These are phyloP conservation scores for Terana coerulea DNA, from an alignment of 768 basidiomycete species.

Conservation along the genomic window DNA sequence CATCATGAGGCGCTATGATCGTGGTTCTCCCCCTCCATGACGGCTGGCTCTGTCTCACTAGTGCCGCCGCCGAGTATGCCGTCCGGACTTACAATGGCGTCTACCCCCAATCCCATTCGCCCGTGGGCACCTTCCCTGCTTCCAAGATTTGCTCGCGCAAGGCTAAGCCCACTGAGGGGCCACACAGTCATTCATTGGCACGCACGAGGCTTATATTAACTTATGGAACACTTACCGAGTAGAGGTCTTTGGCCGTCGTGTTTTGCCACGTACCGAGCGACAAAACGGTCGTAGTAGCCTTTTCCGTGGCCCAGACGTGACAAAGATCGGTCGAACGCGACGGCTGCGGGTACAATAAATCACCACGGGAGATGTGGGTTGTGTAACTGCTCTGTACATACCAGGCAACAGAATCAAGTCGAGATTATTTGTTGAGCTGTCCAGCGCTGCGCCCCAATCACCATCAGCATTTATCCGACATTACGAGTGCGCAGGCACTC, in stretches of 20 bases:
- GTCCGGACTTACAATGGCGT: constrained; percentile 52
- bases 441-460: not conserved
- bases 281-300: constrained; percentile 78
- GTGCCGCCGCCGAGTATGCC: constrained; percentile 26
- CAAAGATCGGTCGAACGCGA: constrained; percentile 68
- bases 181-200: constrained; percentile 8
- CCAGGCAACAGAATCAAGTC: constrained; percentile 72
- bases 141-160: constrained; percentile 61
- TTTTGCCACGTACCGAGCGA: constrained; percentile 45
- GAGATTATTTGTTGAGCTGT: constrained; percentile 33
- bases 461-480: not conserved
- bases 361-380: not conserved
- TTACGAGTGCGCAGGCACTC: constrained; percentile 20
- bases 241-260: constrained; percentile 44
- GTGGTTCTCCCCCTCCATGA: not conserved
- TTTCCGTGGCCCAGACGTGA: constrained; percentile 79
- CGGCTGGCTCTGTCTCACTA: constrained; percentile 1
- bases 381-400: constrained; percentile 30
- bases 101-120: constrained; percentile 59
- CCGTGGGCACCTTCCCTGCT: constrained; percentile 47
- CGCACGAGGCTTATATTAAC: too few relatives aligned
- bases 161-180: constrained; percentile 53
- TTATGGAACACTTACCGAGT: constrained; percentile 44
- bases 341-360: constrained; percentile 37
- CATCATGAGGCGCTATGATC: constrained; percentile 12